Evolutionary conservation across 2,329 filamentous ascomycete species (phyloP).

Genomic region (Trichoderma simmonsii): DNA sequence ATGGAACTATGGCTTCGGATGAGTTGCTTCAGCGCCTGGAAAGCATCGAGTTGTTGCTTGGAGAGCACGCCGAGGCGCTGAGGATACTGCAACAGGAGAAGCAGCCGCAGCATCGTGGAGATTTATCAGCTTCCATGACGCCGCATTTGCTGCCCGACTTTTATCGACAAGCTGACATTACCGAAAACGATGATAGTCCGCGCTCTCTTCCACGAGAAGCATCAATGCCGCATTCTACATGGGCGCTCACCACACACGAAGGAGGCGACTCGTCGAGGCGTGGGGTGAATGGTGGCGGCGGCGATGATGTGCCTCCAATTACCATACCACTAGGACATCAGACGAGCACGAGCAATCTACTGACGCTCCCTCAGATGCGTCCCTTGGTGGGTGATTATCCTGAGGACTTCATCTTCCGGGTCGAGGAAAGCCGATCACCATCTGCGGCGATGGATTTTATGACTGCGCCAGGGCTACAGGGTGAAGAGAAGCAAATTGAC

Average conservation of each 20-base stretch:
- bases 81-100: constrained; percentile 3
- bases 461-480: not conserved
- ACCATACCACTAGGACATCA: constrained; percentile 23
- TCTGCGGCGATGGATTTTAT: constrained; percentile 14
- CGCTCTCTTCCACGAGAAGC: not conserved
- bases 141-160: constrained; percentile 3
- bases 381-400: constrained; percentile 20
- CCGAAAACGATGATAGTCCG: not conserved
- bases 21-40: constrained; percentile 11
- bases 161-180: not conserved
- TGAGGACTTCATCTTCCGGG: constrained; percentile 20
- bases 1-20: not conserved
- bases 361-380: constrained; percentile 21
- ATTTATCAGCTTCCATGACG: not conserved
- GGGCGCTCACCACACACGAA: constrained; percentile 11
- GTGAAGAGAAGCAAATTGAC: not conserved
- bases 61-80: constrained; percentile 10
- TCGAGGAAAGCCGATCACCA: constrained; percentile 13
- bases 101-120: not conserved
- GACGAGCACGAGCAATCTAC: constrained; percentile 21
- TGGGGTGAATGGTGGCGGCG: not conserved
- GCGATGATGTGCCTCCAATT: constrained; percentile 13
- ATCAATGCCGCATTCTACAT: constrained; percentile 13
- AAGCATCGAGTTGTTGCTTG: constrained; percentile 5
- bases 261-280: not conserved